A percentile compares a stretch with the other conserved stretches of the same genome.
phyloP scores from a whole-genome alignment of 2,329 filamentous ascomycete genomes.

The Cercospora nicotianae region DNA sequence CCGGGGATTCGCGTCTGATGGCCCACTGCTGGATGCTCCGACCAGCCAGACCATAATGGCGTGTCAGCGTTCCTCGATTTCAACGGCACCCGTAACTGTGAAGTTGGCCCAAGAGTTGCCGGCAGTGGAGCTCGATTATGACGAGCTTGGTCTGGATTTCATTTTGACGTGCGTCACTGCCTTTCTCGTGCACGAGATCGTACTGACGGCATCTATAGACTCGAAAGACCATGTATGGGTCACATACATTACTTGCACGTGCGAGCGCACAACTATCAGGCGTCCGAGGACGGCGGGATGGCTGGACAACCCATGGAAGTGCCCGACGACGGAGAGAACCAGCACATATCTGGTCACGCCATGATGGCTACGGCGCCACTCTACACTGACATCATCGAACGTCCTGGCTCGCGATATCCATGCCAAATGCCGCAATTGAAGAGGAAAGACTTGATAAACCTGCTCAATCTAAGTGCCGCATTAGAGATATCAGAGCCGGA shows the following conservation, averaged over 20 bases:
- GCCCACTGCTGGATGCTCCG: background rate
- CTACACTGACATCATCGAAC: conserved; percentile 22
- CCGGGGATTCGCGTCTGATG: conserved; percentile 26
- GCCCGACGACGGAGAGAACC: conserved; percentile 28
- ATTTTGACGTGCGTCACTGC: conserved; percentile 23
- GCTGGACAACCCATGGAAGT: conserved; percentile 21
- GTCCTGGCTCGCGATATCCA: conserved; percentile 18
- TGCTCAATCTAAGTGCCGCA: conserved; percentile 25
- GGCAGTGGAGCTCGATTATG: conserved; percentile 24
- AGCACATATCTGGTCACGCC: conserved; percentile 29
- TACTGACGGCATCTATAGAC: conserved; percentile 16
- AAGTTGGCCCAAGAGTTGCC: conserved; percentile 13
- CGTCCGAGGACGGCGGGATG: conserved; percentile 12
- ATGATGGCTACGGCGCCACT: conserved; percentile 27
- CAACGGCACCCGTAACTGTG: background rate
- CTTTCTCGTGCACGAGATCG: background rate
- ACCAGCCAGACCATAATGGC: background rate
- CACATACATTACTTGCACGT: conserved; percentile 30
- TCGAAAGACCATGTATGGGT: conserved; percentile 28
- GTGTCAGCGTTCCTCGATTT: background rate
- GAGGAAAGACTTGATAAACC: conserved; percentile 22
- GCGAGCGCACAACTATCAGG: conserved; percentile 29
- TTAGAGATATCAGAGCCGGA: conserved; percentile 25
- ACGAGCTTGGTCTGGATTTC: conserved; percentile 28
- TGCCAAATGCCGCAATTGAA: conserved; percentile 22